phyloP scores from a whole-genome alignment of 163 green algal species.

The Scenedesmus sp. region DNA sequence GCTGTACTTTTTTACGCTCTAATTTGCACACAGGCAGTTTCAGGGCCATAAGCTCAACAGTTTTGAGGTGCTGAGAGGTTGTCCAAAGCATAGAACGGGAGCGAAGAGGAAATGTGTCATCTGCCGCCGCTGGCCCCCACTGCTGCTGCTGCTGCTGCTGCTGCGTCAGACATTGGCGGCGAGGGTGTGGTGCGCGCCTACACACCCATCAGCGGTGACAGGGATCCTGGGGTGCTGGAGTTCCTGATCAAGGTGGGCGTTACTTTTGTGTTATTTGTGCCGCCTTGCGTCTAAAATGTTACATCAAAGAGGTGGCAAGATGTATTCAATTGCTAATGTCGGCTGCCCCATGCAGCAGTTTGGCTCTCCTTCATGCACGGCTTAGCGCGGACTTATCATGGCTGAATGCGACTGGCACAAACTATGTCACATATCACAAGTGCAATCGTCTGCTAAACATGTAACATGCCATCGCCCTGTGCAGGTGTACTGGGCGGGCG shows the following conservation, averaged over 20 bases:
- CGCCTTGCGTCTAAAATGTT: background rate
- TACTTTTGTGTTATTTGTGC: background rate
- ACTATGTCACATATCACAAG: too few relatives aligned
- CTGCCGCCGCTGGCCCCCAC: background rate
- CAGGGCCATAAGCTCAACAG: too few relatives aligned
- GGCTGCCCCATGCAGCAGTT: too few relatives aligned
- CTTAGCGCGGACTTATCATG: too few relatives aligned
- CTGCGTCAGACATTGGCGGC: slow-evolving; percentile 61
- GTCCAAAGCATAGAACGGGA: too few relatives aligned
- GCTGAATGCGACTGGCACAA: too few relatives aligned
- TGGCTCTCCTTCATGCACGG: too few relatives aligned
- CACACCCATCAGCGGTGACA: slow-evolving; percentile 83
- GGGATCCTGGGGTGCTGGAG: slow-evolving; percentile 87
- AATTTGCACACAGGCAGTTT: too few relatives aligned
- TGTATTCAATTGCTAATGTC: background rate
- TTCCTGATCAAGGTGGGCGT: slow-evolving; percentile 84
- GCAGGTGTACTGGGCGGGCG: slow-evolving; percentile 75
- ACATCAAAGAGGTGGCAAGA: too few relatives aligned
- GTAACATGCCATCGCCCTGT: too few relatives aligned
- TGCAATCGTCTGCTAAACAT: too few relatives aligned
- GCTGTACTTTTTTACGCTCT: too few relatives aligned
- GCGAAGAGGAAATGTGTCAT: background rate
- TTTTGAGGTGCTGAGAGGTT: background rate
- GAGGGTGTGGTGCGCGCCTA: slow-evolving; percentile 90
- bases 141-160: background rate